These are phyloP conservation scores for Chlorencoelia australis DNA, from an alignment of 2,329 filamentous ascomycete genomes.

Conservation along the genomic window DNA sequence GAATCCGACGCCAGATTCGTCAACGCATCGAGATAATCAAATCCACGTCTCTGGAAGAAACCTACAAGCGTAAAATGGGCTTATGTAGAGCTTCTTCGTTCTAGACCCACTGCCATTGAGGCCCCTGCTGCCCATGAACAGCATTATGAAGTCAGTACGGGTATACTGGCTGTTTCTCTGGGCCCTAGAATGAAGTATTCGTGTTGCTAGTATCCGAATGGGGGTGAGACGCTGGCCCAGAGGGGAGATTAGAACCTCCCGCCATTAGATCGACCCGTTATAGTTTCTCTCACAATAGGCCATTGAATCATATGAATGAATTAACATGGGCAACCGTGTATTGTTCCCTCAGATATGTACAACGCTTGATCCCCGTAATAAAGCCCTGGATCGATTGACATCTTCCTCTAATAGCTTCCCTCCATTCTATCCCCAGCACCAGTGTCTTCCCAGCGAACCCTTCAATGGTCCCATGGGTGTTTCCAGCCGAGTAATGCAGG, in stretches of 20 bases:
- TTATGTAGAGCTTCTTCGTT: constrained; percentile 51
- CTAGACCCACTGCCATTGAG: constrained; percentile 57
- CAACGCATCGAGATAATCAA: constrained; percentile 47
- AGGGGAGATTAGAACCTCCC: too few relatives aligned
- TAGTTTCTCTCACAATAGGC: too few relatives aligned
- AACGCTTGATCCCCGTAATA: constrained; percentile 3
- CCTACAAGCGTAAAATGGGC: constrained; percentile 50
- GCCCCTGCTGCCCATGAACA: constrained; percentile 56
- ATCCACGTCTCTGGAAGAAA: constrained; percentile 40
- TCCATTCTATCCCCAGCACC: not conserved
- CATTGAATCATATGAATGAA: too few relatives aligned
- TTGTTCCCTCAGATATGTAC: constrained; percentile 10
- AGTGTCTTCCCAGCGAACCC: constrained; percentile 2
- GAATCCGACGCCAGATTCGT: constrained; percentile 56
- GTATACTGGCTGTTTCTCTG: constrained; percentile 48
- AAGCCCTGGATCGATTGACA: not conserved
- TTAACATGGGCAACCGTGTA: too few relatives aligned
- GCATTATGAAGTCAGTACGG: constrained; percentile 64
- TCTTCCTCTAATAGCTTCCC: not conserved
- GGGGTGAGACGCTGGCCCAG: constrained; percentile 51
- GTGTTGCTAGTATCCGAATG: constrained; percentile 54
- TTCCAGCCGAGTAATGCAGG: constrained; percentile 83
- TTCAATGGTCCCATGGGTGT: constrained; percentile 92
- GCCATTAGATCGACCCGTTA: too few relatives aligned
- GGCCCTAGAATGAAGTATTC: constrained; percentile 66